phyloP scores from a whole-genome alignment of 2,329 filamentous ascomycete genomes.

The Hysterium pulicare region DNA sequence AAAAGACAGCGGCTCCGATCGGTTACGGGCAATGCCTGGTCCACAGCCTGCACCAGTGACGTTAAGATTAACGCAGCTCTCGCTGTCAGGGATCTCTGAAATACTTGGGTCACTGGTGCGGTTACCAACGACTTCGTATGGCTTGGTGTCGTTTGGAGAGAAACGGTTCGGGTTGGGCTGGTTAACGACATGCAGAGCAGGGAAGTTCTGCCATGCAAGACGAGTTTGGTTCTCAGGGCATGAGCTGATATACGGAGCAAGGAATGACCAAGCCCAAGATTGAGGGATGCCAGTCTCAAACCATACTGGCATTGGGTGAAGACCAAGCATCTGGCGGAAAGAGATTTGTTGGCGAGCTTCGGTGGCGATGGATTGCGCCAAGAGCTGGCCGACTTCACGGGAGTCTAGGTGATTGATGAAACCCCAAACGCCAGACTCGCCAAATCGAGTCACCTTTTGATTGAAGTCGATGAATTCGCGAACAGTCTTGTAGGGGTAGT shows the following conservation, averaged over 20 bases:
- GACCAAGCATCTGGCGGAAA: constrained; percentile 77
- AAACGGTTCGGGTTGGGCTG: constrained; percentile 71
- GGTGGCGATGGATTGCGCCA: constrained; percentile 72
- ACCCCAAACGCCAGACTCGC: constrained; percentile 76
- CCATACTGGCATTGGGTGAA: constrained; percentile 80
- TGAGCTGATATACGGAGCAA: constrained; percentile 76
- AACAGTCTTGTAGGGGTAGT: constrained; percentile 74
- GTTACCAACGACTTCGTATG: constrained; percentile 62
- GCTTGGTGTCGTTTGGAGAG: constrained; percentile 58
- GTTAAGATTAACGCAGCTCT: constrained; percentile 58
- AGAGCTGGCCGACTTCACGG: constrained; percentile 67
- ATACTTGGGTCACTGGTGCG: constrained; percentile 56
- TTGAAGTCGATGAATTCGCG: constrained; percentile 78
- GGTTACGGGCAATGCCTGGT: constrained; percentile 66
- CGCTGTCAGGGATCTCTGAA: constrained; percentile 41
- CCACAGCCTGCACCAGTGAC: constrained; percentile 55
- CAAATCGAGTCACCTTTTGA: constrained; percentile 79
- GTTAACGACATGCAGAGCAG: constrained; percentile 66
- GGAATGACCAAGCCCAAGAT: constrained; percentile 77
- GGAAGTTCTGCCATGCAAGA: constrained; percentile 82
- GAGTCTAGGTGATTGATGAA: constrained; percentile 76
- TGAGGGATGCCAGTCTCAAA: constrained; percentile 77
- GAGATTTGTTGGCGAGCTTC: constrained; percentile 81
- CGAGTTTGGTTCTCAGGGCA: constrained; percentile 72
- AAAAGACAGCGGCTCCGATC: constrained; percentile 67